phyloP scores from a whole-genome alignment of 805 yeast genomes.

The Candida cerambycidarum region DNA sequence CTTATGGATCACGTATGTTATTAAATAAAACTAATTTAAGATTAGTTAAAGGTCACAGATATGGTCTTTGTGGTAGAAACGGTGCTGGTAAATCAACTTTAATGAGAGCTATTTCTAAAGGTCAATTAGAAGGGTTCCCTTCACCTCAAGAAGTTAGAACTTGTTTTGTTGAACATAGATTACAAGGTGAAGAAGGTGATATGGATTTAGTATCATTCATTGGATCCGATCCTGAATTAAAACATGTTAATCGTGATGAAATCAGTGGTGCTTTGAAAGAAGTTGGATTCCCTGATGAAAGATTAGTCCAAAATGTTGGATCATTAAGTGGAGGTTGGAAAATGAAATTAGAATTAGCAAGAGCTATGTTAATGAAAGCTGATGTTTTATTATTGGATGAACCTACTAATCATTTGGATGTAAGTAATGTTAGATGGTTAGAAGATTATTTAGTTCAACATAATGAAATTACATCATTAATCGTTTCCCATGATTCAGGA shows the following conservation, averaged over 20 bases:
- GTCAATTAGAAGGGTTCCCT: slow-evolving; percentile 97
- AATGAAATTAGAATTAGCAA: slow-evolving; percentile 97
- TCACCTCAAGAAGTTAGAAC: slow-evolving; percentile 82
- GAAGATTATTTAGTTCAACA: slow-evolving; percentile 82
- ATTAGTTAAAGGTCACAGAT: slow-evolving; percentile 90
- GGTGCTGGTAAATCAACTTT: slow-evolving; percentile 99
- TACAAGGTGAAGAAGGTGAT: slow-evolving; percentile 93
- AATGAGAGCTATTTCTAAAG: slow-evolving; percentile 95
- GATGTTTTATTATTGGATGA: slow-evolving; percentile 93
- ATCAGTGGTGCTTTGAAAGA: slow-evolving; percentile 72
- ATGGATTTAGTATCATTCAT: slow-evolving; percentile 85
- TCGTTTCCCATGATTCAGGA: slow-evolving; percentile 97
- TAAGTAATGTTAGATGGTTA: slow-evolving; percentile 88
- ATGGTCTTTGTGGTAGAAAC: slow-evolving; percentile 96
- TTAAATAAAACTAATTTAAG: slow-evolving; percentile 88
- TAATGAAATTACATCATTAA: slow-evolving; percentile 86
- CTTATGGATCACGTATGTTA: slow-evolving; percentile 97
- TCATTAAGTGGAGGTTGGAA: slow-evolving; percentile 99
- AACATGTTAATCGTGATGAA: slow-evolving; percentile 60
- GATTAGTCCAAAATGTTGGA: slow-evolving; percentile 89
- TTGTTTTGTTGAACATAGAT: slow-evolving; percentile 94
- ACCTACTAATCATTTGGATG: slow-evolving; percentile 98
- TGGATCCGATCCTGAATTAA: slow-evolving; percentile 82
- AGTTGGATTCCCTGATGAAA: slow-evolving; percentile 90
- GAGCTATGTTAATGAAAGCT: slow-evolving; percentile 97